Evolutionary conservation across 2,329 filamentous ascomycete species (phyloP).

Genomic region (Colletotrichum sublineola): DNA sequence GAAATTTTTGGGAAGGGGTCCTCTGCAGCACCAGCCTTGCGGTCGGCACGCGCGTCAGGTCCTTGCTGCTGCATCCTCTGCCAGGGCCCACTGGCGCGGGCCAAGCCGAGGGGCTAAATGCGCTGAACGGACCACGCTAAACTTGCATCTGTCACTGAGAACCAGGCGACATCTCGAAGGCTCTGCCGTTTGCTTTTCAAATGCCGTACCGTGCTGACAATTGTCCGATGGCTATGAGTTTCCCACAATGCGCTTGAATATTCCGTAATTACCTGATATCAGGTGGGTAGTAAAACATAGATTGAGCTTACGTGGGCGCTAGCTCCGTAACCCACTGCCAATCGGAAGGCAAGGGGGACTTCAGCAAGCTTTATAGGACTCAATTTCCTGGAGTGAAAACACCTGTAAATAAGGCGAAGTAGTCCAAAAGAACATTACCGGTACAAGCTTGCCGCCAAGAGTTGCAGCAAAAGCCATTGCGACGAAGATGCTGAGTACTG

Average conservation of each 20-base stretch:
- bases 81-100: slow-evolving; percentile 41
- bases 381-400: background rate
- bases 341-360: background rate
- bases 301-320: background rate
- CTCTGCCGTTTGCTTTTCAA: slow-evolving; percentile 9
- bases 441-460: background rate
- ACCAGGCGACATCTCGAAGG: slow-evolving; percentile 12
- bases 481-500: background rate
- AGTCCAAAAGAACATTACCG: too few relatives aligned
- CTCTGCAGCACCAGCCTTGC: slow-evolving; percentile 35
- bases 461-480: background rate
- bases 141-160: slow-evolving; percentile 23
- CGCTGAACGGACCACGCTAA: slow-evolving; percentile 30
- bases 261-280: background rate
- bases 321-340: background rate
- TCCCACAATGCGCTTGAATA: background rate
- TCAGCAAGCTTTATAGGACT: background rate
- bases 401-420: background rate
- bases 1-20: slow-evolving; percentile 18
- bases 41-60: slow-evolving; percentile 11
- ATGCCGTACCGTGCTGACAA: slow-evolving; percentile 1
- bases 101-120: slow-evolving; percentile 40
- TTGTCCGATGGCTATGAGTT: background rate
- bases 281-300: background rate
- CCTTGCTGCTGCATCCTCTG: slow-evolving; percentile 33